Evolutionary conservation across 768 basidiomycete species (phyloP).

Genomic region (Ephemerocybe angulata): DNA sequence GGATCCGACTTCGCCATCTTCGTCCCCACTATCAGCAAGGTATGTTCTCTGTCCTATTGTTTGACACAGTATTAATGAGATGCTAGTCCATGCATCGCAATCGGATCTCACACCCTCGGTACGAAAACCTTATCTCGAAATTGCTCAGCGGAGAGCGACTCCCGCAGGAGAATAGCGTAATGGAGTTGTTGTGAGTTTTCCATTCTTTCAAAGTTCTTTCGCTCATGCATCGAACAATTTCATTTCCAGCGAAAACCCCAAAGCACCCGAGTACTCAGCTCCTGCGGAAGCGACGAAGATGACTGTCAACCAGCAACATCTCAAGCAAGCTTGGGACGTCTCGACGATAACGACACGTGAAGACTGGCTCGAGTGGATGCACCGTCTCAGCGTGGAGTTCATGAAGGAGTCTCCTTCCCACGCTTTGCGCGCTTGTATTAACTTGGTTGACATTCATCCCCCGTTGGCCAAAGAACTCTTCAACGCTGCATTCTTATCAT

Average conservation of each 20-base stretch:
- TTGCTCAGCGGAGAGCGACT: constrained; percentile 89
- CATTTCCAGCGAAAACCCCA: constrained; percentile 55
- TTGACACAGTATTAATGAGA: not conserved
- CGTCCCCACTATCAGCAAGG: constrained; percentile 96
- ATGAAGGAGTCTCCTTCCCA: constrained; percentile 99
- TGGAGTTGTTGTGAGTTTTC: constrained; percentile 58
- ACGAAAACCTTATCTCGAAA: constrained; percentile 85
- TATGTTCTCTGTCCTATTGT: constrained; percentile 19
- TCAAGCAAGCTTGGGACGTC: constrained; percentile 95
- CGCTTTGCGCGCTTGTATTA: constrained; percentile 96
- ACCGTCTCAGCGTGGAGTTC: constrained; percentile 86
- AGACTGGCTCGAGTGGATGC: constrained; percentile 97
- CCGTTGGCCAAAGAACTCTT: constrained; percentile 93
- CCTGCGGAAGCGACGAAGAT: constrained; percentile 86
- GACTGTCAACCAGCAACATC: constrained; percentile 92
- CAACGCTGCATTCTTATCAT: constrained; percentile 97
- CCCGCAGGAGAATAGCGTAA: constrained; percentile 75
- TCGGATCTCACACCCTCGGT: constrained; percentile 74
- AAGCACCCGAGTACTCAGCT: constrained; percentile 70
- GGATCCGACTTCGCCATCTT: constrained; percentile 98
- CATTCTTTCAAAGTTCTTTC: not conserved
- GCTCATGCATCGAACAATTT: constrained; percentile 3
- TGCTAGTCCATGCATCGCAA: constrained; percentile 69
- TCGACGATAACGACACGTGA: constrained; percentile 71
- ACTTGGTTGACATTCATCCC: constrained; percentile 84